These are phyloP conservation scores for Huiozyma sinensis DNA, from an alignment of 805 yeast species.

Conservation along the genomic window DNA sequence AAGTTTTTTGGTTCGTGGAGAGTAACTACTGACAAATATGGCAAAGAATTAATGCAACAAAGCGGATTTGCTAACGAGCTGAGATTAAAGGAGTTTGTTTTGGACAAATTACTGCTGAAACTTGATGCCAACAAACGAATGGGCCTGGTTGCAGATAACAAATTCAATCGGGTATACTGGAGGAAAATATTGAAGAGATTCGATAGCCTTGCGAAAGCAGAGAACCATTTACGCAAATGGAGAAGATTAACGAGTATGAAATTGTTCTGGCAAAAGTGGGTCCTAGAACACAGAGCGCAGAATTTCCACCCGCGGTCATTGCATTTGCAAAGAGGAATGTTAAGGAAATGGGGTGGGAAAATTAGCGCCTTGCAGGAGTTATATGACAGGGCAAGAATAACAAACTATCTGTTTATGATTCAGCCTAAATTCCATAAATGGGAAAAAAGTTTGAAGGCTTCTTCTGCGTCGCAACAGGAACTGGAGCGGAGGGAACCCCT, in stretches of 20 bases:
- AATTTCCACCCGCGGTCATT: background rate
- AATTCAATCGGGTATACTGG: constrained; percentile 13
- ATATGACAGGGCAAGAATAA: background rate
- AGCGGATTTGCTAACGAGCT: constrained; percentile 7
- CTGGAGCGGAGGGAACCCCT: background rate
- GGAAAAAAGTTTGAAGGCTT: background rate
- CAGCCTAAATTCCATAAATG: background rate
- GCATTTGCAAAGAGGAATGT: background rate
- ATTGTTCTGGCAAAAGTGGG: background rate
- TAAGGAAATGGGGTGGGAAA: background rate
- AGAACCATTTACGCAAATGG: background rate
- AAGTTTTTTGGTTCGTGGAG: constrained; percentile 4
- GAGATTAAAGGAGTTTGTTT: constrained; percentile 9
- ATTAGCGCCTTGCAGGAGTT: background rate
- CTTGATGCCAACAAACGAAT: constrained; percentile 10
- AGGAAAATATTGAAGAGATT: constrained; percentile 3
- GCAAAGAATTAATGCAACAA: background rate
- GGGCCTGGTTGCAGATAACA: constrained; percentile 17
- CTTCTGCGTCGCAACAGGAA: background rate
- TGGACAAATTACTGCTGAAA: constrained; percentile 6
- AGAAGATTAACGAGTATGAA: background rate
- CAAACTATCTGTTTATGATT: background rate
- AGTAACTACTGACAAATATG: background rate
- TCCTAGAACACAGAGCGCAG: background rate
- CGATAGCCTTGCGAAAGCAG: background rate